Evolutionary conservation across 331 rosid species (phyloP).

Genomic region (Arachis monticola): DNA sequence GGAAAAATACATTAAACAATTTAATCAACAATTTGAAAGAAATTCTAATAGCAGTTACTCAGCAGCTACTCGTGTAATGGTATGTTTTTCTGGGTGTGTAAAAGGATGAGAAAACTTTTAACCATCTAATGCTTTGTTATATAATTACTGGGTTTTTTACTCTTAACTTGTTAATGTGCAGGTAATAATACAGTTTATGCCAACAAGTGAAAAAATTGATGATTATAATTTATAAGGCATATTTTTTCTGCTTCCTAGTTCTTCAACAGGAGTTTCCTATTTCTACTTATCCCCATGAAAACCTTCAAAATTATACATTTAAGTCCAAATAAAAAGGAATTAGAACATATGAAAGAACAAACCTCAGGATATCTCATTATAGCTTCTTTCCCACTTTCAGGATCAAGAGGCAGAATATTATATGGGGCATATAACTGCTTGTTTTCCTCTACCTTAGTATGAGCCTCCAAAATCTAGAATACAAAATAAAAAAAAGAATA

Average conservation of each 20-base stretch:
- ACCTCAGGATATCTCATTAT: conserved; percentile 85
- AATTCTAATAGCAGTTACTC: conserved; percentile 26
- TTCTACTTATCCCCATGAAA: background rate
- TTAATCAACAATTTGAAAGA: conserved; percentile 2
- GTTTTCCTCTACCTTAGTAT: conserved; percentile 67
- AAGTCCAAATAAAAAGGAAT: conserved; percentile 19
- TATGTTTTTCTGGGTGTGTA: background rate
- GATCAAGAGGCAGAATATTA: conserved; percentile 91
- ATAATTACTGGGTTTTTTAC: background rate
- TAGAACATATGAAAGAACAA: conserved; percentile 37
- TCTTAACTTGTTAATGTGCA: conserved; percentile 18
- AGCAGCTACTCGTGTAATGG: conserved; percentile 22
- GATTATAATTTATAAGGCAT: background rate
- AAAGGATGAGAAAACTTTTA: conserved; percentile 22
- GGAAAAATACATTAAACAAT: conserved; percentile 6
- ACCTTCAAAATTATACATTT: conserved; percentile 7
- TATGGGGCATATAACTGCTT: conserved; percentile 75
- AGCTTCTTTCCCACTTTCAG: conserved; percentile 76
- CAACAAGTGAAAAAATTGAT: conserved; percentile 6
- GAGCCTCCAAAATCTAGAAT: conserved; percentile 68
- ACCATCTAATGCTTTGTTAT: background rate
- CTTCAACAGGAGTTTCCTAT: background rate
- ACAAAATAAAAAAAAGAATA: conserved; percentile 15
- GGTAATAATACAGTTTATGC: conserved; percentile 5
- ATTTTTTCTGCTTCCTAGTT: conserved; percentile 8